Evolutionary conservation across 2,329 filamentous ascomycete genomes (phyloP), one percentile per base, ranked within the genome.

Genomic region (Cladosporium sphaerospermum): DNA sequence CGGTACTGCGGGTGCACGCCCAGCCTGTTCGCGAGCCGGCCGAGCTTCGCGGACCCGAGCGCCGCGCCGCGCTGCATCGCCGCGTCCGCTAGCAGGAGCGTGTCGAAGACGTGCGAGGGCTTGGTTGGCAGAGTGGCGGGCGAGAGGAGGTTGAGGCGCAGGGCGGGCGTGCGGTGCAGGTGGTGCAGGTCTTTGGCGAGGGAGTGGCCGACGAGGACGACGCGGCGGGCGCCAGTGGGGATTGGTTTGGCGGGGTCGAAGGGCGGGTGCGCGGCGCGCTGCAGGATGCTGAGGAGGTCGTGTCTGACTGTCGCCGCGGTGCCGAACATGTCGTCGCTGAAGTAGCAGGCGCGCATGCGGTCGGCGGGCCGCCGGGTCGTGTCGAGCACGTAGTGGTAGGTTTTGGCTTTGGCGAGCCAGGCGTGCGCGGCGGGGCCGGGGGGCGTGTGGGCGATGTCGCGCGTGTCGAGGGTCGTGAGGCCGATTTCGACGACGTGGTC

Each of bases 401-500:
- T 80, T 28, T 79, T 72, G 57, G 95, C 85, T 42, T 76, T 69
- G 0, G 71, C 59, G 57, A 81, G 78, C 89, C 89, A 96, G 37
- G 81, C 76, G 36, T 71, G 61, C 2, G 82, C 86, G 39, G 74
- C 68, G 3, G 71, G 61, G 0, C 86, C 86, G 3, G 87, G 86
- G 0, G 78, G 62, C 1, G 83, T 56, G 3, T 68, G 70, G 1
- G 68, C 60, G 19, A 88, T 70, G 47, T 80, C 75, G 9, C 69
- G 63, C 1, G 85, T 88, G 64, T 95, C 88, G 0, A 96, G 74
- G 4, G 83, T 82, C 2, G 88, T 84, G 40, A 96, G 75, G 1
- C 91, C 92, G 31, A 96, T 76, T 68, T 97, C 92, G 0, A 89
- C 92, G 51, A 96, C 78, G 11, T 58, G 79, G 72, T 45, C 76